Evolutionary conservation across 768 basidiomycete genomes (phyloP).

Genomic region (Suillus subaureus): DNA sequence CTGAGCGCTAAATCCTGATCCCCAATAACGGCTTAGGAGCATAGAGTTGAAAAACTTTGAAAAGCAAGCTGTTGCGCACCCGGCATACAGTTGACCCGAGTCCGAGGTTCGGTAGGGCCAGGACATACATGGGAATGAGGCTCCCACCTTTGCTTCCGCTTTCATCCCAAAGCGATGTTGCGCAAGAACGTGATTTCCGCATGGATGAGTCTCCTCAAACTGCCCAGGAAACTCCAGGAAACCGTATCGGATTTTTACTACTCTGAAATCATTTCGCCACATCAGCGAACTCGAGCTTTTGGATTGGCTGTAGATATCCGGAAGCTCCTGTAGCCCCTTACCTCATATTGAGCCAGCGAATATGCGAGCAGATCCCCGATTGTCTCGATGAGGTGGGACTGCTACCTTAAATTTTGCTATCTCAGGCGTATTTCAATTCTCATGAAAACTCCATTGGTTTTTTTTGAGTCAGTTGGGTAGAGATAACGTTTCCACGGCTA

Average conservation of each 20-base stretch:
- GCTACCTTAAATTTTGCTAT: neutral
- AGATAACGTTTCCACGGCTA: neutral
- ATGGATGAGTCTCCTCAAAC: slow-evolving; percentile 36
- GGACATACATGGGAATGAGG: slow-evolving; percentile 6
- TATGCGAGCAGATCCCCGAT: neutral
- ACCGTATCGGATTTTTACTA: slow-evolving; percentile 43
- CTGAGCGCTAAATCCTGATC: slow-evolving; percentile 23
- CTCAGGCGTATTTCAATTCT: neutral
- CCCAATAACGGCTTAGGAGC: slow-evolving; percentile 22
- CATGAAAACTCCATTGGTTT: neutral
- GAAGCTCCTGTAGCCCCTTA: slow-evolving; percentile 39
- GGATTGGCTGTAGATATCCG: slow-evolving; percentile 46
- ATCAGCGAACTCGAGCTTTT: slow-evolving; percentile 49
- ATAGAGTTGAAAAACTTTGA: neutral
- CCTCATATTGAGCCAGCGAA: slow-evolving; percentile 15
- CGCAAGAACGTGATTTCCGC: neutral
- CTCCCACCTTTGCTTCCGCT: slow-evolving; percentile 4
- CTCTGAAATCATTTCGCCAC: slow-evolving; percentile 35
- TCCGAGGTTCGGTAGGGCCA: slow-evolving; percentile 11
- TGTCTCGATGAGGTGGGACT: neutral
- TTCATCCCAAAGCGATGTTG: slow-evolving; percentile 10
- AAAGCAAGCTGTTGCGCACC: neutral
- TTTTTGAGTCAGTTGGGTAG: neutral
- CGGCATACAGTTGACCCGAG: neutral
- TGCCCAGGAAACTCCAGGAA: slow-evolving; percentile 46